phyloP scores from a whole-genome alignment of 306 rosid genomes.

The Mucuna pruriens region DNA sequence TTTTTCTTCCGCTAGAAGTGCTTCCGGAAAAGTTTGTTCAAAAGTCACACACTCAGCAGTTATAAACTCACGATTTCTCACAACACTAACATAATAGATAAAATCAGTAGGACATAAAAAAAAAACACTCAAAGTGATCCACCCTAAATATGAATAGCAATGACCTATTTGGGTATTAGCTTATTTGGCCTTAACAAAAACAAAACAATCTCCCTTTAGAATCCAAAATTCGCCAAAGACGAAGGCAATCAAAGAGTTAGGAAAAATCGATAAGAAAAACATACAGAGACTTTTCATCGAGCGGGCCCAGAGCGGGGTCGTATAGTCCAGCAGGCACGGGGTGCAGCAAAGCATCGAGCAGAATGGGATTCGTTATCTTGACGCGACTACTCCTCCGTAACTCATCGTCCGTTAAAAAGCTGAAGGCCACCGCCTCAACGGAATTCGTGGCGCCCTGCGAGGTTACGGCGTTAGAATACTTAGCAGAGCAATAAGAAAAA shows the following conservation, averaged over 20 bases:
- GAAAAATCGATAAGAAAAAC: not conserved
- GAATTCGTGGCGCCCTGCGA: conserved; percentile 68
- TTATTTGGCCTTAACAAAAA: not conserved
- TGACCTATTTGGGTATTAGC: not conserved
- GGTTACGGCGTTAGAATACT: not conserved
- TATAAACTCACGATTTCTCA: not conserved
- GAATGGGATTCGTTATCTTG: conserved; percentile 52
- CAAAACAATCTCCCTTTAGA: not conserved
- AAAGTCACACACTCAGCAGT: too few relatives aligned
- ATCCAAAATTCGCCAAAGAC: not conserved
- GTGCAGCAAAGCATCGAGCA: conserved; percentile 44
- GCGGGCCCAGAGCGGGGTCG: conserved; percentile 85
- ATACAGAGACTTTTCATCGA: conserved; percentile 59
- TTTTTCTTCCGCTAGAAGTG: too few relatives aligned
- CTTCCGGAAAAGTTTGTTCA: too few relatives aligned
- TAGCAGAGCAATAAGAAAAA: not conserved
- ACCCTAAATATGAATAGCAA: not conserved
- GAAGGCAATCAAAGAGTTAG: not conserved
- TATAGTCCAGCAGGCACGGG: conserved; percentile 75
- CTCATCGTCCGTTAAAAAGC: conserved; percentile 70
- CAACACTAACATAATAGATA: not conserved
- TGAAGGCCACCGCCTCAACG: conserved; percentile 63
- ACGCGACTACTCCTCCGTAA: conserved; percentile 57
- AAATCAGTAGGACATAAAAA: too few relatives aligned
- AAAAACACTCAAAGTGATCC: not conserved